These are phyloP conservation scores for Curvularia sp. DNA, from an alignment of 2,329 filamentous ascomycete species.

Conservation along the genomic window DNA sequence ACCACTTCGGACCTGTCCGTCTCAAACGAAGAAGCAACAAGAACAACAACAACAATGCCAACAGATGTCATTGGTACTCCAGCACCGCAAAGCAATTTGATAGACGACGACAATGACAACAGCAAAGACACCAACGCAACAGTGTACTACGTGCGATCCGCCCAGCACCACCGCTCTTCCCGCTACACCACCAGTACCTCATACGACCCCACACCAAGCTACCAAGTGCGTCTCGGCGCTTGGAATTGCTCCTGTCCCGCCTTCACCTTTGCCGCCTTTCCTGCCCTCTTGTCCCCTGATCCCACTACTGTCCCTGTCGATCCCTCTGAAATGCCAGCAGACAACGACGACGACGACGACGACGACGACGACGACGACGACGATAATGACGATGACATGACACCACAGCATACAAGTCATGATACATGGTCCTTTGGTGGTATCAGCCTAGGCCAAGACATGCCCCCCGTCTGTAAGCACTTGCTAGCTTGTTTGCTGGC, in stretches of 20 bases:
- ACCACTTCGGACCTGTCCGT: background rate
- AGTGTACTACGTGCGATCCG: constrained; percentile 70
- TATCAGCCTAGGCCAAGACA: constrained; percentile 50
- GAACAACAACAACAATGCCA: background rate
- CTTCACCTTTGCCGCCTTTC: constrained; percentile 77
- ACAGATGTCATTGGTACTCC: background rate
- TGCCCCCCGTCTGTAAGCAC: constrained; percentile 81
- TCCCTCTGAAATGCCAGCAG: background rate
- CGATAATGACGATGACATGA: no score
- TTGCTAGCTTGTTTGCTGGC: constrained; percentile 81
- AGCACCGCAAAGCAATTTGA: background rate
- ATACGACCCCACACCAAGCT: constrained; percentile 51
- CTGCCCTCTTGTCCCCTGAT: constrained; percentile 33
- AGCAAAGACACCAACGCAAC: constrained; percentile 4
- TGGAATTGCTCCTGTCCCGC: constrained; percentile 93
- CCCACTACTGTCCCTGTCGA: constrained; percentile 5
- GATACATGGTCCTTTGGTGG: constrained; percentile 53
- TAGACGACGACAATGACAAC: background rate
- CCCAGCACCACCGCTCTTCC: constrained; percentile 52
- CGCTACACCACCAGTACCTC: constrained; percentile 36
- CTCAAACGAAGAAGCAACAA: background rate
- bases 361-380: background rate
- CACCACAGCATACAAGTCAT: background rate
- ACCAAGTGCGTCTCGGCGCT: constrained; percentile 74
- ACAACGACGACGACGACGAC: background rate